Percentiles rank a stretch among this genome's conserved stretches.
Conservation (phyloP, 495 filamentous ascomycete species). For the Neurospora sp. region DNA sequence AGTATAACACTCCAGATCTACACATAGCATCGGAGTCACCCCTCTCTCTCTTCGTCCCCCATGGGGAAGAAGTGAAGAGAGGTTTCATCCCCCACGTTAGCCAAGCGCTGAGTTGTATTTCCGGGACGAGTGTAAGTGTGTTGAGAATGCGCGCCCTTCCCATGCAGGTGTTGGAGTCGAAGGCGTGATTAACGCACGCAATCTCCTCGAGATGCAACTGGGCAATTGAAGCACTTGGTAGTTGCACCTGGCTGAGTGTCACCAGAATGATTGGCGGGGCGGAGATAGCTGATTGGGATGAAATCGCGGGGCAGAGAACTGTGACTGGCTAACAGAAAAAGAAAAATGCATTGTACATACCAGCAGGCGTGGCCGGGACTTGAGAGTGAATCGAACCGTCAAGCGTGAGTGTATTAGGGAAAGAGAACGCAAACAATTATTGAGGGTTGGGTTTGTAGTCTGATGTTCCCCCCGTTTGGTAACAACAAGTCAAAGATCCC, state of each 20-base stretch:
- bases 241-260: not conserved
- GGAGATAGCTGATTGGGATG: not conserved
- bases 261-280: not conserved
- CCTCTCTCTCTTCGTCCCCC: not conserved
- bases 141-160: not conserved
- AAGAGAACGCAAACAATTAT: not conserved
- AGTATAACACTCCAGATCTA: not conserved
- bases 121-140: not conserved
- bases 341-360: not conserved
- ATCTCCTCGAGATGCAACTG: conserved; percentile 14
- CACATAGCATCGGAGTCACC: not conserved
- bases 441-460: not conserved
- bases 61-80: not conserved
- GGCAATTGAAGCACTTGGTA: not conserved
- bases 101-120: not conserved
- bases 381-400: not conserved
- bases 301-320: not conserved
- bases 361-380: not conserved
- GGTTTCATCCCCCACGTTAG: not conserved
- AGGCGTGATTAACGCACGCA: conserved; percentile 25
- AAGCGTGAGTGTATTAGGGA: not conserved
- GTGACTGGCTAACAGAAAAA: not conserved
- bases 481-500: not conserved
- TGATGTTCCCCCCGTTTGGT: not conserved
- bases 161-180: not conserved